Base-by-base conservation (phyloP, 2,329 filamentous ascomycete species). In the Cryphonectria radicalis region DNA sequence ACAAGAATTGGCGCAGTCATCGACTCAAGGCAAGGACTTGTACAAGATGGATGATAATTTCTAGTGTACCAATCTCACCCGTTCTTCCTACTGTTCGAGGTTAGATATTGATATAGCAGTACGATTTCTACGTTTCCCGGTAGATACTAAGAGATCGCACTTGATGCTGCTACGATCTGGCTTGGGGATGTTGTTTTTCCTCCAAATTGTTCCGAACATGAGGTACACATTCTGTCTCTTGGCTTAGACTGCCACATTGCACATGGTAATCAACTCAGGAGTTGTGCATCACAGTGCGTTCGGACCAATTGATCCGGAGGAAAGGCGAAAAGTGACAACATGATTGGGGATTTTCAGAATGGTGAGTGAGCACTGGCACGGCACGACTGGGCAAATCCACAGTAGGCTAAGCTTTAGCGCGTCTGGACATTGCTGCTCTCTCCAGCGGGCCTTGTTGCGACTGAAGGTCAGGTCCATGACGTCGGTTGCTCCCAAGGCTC, bases 391-490 rank as follows among this genome's bases (percentile, higher is more conserved):
- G 55, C 25, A 28, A 25, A 25, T 4, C 53, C 13, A 50, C 43
- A 22, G 43, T 19, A 32, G 19, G 53, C 25, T 57, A 57, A 57
- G 25, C 13, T 57, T 32, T 57, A 57, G 53, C 25, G 53, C 25
- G 25, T 17, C 53, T 57, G n/a, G 4, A 28, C 13, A 57, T 17
- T 57, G 53, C 53, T 32, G 53, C 53, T 32, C 53, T 32, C 53
- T 57, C 53, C 4, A 32, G 53, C n/a, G 53, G 53, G 53, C 13
- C 13, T 17, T 28, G 53, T 57, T 57, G n/a, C 13, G 7, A 3
- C 25, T 28, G 13, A 7, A 57, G 10, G 17, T 22, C 14, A 28
- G 25, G 55, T 70, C 69, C 59, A 70, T 70, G 69, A 70, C 69
- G 69, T 65, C 63, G 63, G 17, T 14, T 19, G 28, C 28, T 37